Conservation (phyloP, 495 filamentous ascomycete genomes). For the Lophiotrema nucula region DNA sequence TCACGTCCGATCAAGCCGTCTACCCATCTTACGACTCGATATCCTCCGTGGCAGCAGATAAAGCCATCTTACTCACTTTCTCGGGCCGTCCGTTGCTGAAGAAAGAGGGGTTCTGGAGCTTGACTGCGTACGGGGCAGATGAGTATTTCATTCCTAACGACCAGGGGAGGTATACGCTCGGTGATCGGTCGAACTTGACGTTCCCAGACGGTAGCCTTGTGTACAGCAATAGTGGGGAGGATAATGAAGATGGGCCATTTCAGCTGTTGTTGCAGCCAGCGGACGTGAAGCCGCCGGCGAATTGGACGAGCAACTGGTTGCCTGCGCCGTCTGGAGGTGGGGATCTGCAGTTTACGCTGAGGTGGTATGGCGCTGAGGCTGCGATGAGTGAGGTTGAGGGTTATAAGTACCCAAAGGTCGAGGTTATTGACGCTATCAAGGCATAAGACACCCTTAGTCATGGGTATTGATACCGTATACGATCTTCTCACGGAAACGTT, state of each 20-base stretch:
- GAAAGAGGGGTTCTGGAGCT: slow-evolving; percentile 42
- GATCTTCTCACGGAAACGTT: too few species aligned
- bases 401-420: slow-evolving; percentile 12
- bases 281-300: slow-evolving; percentile 36
- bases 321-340: slow-evolving; percentile 23
- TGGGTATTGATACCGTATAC: too few species aligned
- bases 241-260: slow-evolving; percentile 5
- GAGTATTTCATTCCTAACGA: slow-evolving; percentile 37
- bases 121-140: slow-evolving; percentile 38
- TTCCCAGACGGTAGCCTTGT: slow-evolving; percentile 37
- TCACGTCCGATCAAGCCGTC: slow-evolving; percentile 18
- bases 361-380: slow-evolving; percentile 15
- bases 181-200: slow-evolving; percentile 40
- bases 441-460: too few species aligned
- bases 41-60: not conserved
- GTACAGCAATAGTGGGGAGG: slow-evolving; percentile 19
- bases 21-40: slow-evolving; percentile 22
- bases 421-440: slow-evolving; percentile 4
- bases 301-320: slow-evolving; percentile 40
- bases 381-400: not conserved
- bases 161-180: slow-evolving; percentile 34
- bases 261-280: slow-evolving; percentile 38
- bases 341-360: slow-evolving; percentile 1
- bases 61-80: slow-evolving; percentile 36
- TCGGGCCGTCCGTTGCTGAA: slow-evolving; percentile 36